These are phyloP conservation scores for Phytophthora brassicae DNA, from an alignment of 352 stramenopile species.

Conservation along the genomic window DNA sequence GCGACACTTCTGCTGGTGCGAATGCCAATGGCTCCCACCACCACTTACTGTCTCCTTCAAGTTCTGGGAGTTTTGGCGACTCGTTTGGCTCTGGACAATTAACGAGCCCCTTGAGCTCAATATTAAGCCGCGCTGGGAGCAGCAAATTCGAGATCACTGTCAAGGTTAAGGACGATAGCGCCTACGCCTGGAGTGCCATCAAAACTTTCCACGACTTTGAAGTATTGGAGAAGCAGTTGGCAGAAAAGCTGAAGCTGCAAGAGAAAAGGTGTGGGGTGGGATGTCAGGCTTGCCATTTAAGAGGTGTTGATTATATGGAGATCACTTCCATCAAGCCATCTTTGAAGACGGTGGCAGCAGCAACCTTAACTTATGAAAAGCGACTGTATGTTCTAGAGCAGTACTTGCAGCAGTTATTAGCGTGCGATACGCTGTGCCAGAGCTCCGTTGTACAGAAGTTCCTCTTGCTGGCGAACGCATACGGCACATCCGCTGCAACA, in stretches of 20 bases:
- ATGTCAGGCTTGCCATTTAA: slow-evolving; percentile 53
- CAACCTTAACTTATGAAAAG: slow-evolving; percentile 59
- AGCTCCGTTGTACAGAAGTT: slow-evolving; percentile 80
- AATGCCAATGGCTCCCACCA: slow-evolving; percentile 3
- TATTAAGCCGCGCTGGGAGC: slow-evolving; percentile 12
- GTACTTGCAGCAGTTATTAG: slow-evolving; percentile 74
- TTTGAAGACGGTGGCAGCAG: slow-evolving; percentile 43
- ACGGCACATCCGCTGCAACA: slow-evolving; percentile 7
- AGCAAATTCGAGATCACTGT: slow-evolving; percentile 65
- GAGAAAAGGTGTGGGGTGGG: slow-evolving; percentile 61
- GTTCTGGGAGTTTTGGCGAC: slow-evolving; percentile 2
- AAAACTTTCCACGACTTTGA: slow-evolving; percentile 78
- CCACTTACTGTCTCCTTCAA: slow-evolving; percentile 10
- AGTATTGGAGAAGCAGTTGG: slow-evolving; percentile 61
- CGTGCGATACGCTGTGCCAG: slow-evolving; percentile 72
- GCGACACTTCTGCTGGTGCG: slow-evolving; percentile 3
- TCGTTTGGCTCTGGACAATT: slow-evolving; percentile 3
- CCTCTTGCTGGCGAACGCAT: slow-evolving; percentile 46
- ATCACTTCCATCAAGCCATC: slow-evolving; percentile 45
- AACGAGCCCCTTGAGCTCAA: slow-evolving; percentile 11
- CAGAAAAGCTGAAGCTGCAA: slow-evolving; percentile 69
- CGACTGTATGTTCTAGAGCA: slow-evolving; percentile 60
- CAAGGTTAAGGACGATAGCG: slow-evolving; percentile 53
- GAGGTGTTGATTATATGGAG: slow-evolving; percentile 75
- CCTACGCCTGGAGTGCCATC: slow-evolving; percentile 67